Percentiles rank a stretch among this genome's conserved stretches.
Evolutionary conservation across 345 rosid genomes (phyloP).

Genomic region (Aquilaria malaccensis): DNA sequence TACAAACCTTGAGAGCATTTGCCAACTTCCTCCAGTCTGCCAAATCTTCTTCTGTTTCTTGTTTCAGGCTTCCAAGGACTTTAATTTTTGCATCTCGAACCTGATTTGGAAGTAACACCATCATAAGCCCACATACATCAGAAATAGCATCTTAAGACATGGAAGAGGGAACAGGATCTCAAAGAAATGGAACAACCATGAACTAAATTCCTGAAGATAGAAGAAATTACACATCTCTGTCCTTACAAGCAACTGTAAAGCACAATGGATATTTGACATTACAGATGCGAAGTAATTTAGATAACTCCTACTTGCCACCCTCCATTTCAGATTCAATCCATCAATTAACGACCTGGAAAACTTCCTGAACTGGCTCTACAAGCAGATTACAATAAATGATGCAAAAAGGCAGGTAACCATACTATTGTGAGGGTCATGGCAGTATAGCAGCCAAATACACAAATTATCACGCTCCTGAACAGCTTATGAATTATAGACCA

Average conservation of each 20-base stretch:
- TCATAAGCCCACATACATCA: constrained; percentile 8
- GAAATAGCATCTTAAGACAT: background rate
- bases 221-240: background rate
- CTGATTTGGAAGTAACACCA: constrained; percentile 33
- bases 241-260: background rate
- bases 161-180: background rate
- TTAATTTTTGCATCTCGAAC: constrained; percentile 82
- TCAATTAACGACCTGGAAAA: too few relatives aligned
- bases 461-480: too few relatives aligned
- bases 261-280: background rate
- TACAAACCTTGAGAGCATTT: constrained; percentile 53
- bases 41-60: constrained; percentile 64
- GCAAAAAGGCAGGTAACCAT: too few relatives aligned
- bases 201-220: background rate
- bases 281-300: too few relatives aligned
- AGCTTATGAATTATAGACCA: too few relatives aligned
- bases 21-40: constrained; percentile 75
- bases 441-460: too few relatives aligned
- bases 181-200: background rate
- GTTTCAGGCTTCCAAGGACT: constrained; percentile 66
- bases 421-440: too few relatives aligned
- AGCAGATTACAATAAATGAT: too few relatives aligned
- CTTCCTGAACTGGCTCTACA: too few relatives aligned
- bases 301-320: background rate
- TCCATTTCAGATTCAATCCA: background rate